These are phyloP conservation scores for Tilletia indica DNA, from an alignment of 1,284 basidiomycete species.

Conservation along the genomic window DNA sequence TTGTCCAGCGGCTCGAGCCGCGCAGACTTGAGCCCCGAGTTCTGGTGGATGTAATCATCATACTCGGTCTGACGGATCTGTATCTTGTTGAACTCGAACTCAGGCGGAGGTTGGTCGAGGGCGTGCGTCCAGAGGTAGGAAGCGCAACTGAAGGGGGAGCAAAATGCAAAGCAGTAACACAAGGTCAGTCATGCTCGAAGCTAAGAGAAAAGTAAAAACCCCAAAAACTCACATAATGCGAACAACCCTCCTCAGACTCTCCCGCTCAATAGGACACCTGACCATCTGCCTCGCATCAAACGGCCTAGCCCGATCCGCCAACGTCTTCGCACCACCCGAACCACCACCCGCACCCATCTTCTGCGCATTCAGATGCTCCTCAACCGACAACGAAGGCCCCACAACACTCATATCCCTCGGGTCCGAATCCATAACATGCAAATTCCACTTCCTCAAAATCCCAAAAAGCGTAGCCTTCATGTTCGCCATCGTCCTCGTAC, in stretches of 20 bases:
- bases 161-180: neutral
- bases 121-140: constrained; percentile 23
- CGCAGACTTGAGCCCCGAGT: constrained; percentile 36
- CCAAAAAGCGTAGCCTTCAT: constrained; percentile 37
- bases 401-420: constrained; percentile 9
- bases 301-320: constrained; percentile 3
- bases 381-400: constrained; percentile 2
- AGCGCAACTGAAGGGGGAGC: neutral
- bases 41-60: constrained; percentile 41
- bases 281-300: constrained; percentile 20
- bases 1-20: constrained; percentile 25
- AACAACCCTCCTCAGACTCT: constrained; percentile 19
- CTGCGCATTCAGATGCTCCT: neutral
- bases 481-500: constrained; percentile 31
- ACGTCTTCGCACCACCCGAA: neutral
- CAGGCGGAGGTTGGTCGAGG: constrained; percentile 17
- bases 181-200: neutral
- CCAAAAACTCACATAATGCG: constrained; percentile 14
- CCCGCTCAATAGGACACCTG: constrained; percentile 15
- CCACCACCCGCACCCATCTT: neutral
- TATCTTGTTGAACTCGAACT: constrained; percentile 35
- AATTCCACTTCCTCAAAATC: constrained; percentile 35
- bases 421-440: constrained; percentile 33
- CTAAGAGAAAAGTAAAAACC: neutral
- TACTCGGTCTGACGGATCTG: constrained; percentile 30